These are phyloP conservation scores for Yamadazyma takamatsuzukensis DNA, from an alignment of 805 yeast genomes.

Conservation along the genomic window DNA sequence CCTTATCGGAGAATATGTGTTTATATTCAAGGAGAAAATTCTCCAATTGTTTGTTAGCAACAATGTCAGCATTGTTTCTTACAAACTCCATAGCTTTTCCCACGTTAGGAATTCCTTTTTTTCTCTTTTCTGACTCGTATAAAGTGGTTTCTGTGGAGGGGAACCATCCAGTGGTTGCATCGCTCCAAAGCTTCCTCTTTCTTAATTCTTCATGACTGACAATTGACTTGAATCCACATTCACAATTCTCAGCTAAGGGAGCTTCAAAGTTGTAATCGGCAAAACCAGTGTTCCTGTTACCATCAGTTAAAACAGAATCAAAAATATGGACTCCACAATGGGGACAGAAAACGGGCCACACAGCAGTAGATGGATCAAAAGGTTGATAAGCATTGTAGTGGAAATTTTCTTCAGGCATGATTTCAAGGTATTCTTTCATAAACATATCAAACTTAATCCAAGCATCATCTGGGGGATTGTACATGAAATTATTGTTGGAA, in stretches of 20 bases:
- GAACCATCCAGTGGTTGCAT: constrained; percentile 5
- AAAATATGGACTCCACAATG: constrained; percentile 11
- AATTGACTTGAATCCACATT: constrained; percentile 9
- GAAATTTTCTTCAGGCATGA: constrained; percentile 3
- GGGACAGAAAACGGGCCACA: constrained; percentile 12
- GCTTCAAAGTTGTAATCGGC: constrained; percentile 8
- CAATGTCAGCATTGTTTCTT: constrained; percentile 17
- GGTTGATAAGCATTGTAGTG: constrained; percentile 4
- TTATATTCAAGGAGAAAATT: neutral
- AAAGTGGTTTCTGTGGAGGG: constrained; percentile 20
- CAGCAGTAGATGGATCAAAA: constrained; percentile 4
- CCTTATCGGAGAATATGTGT: constrained; percentile 1
- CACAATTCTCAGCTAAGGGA: constrained; percentile 8
- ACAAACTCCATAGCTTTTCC: constrained; percentile 14
- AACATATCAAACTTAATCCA: constrained; percentile 1
- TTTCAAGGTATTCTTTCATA: constrained; percentile 1
- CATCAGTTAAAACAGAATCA: too few species aligned
- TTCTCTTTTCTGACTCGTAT: constrained; percentile 38
- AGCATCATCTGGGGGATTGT: constrained; percentile 2
- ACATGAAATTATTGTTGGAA: constrained; percentile 6
- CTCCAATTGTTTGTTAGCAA: neutral
- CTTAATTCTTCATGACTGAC: constrained; percentile 20
- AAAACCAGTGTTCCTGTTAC: too few species aligned
- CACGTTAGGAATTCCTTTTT: constrained; percentile 6
- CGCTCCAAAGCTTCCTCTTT: constrained; percentile 15